Conservation (phyloP, 2,329 filamentous ascomycete species). For the Blastomyces parvus region DNA sequence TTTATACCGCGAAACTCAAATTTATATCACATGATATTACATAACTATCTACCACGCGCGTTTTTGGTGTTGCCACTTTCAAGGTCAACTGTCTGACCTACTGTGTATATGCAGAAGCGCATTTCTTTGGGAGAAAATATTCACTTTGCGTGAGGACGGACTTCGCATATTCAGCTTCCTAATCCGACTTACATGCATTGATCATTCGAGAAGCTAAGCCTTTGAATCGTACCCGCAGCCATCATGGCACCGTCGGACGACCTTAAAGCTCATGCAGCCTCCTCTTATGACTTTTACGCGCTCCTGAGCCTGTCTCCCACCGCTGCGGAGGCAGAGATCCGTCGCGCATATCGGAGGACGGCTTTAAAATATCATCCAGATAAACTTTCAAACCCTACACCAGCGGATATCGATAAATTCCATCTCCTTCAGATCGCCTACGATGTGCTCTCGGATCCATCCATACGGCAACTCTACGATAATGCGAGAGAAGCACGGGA, state of each 20-base stretch:
- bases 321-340: conserved; percentile 61
- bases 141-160: neutral
- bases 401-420: conserved; percentile 65
- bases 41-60: too few species aligned
- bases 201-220: neutral
- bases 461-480: conserved; percentile 68
- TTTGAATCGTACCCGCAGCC: neutral
- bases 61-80: too few species aligned
- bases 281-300: conserved; percentile 65
- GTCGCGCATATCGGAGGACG: conserved; percentile 72
- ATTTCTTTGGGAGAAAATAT: neutral
- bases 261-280: conserved; percentile 49
- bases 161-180: neutral
- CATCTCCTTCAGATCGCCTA: conserved; percentile 78
- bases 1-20: too few species aligned
- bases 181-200: neutral
- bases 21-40: too few species aligned
- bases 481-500: conserved; percentile 60
- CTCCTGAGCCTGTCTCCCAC: conserved; percentile 59
- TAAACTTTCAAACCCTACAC: conserved; percentile 64
- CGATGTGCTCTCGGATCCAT: conserved; percentile 65
- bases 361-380: conserved; percentile 91
- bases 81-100: too few species aligned
- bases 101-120: too few species aligned
- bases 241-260: conserved; percentile 34